Conservation (phyloP, 805 yeast species). For the Yamadazyma tumulicola region DNA sequence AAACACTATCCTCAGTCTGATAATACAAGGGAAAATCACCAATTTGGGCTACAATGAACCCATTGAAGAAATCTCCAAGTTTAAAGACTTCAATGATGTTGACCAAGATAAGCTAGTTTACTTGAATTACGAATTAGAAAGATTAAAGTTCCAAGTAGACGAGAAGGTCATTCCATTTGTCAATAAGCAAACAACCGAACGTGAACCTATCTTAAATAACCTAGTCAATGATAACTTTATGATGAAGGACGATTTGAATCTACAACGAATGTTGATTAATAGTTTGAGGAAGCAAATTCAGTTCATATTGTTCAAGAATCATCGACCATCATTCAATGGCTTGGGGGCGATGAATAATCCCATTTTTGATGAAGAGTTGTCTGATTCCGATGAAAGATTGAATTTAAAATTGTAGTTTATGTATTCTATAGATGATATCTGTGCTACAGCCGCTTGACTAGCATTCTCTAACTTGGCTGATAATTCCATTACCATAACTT, state of each 20-base stretch:
- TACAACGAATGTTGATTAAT: slow-evolving; percentile 42
- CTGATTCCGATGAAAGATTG: slow-evolving; percentile 34
- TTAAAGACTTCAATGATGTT: slow-evolving; percentile 15
- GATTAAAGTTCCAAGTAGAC: slow-evolving; percentile 40
- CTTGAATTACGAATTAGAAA: slow-evolving; percentile 41
- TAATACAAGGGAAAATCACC: slow-evolving; percentile 47
- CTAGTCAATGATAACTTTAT: slow-evolving; percentile 35
- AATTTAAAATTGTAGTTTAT: slow-evolving; percentile 25
- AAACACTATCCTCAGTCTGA: slow-evolving; percentile 42
- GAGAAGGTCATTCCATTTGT: slow-evolving; percentile 35
- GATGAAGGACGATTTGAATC: slow-evolving; percentile 45
- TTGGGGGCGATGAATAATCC: slow-evolving; percentile 4
- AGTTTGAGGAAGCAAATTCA: slow-evolving; percentile 51
- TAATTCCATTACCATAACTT: slow-evolving; percentile 50
- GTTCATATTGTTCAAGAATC: slow-evolving; percentile 42
- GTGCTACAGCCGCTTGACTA: neutral
- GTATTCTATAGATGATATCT: no score
- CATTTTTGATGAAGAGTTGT: slow-evolving; percentile 18
- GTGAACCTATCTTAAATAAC: slow-evolving; percentile 27
- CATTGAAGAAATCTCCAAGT: slow-evolving; percentile 42
- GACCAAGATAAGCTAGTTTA: slow-evolving; percentile 28
- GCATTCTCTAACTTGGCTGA: neutral
- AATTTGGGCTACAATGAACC: slow-evolving; percentile 47
- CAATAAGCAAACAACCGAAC: slow-evolving; percentile 20
- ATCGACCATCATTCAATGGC: slow-evolving; percentile 20